Evolutionary conservation across 805 yeast genomes (phyloP).

Genomic region (Metschnikowia arizonensis): DNA sequence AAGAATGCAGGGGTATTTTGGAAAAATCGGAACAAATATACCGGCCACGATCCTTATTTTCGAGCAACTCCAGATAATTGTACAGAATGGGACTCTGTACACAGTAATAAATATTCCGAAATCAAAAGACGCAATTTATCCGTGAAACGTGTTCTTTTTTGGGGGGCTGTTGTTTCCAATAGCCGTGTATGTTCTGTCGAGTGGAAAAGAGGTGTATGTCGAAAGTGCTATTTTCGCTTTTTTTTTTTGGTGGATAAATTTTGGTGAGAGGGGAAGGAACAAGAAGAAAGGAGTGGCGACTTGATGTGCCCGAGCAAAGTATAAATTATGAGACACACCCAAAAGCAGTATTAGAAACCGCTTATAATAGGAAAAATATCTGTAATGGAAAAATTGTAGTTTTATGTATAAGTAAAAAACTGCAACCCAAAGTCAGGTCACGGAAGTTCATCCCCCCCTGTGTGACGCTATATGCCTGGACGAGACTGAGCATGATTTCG

Average conservation of each 20-base stretch:
- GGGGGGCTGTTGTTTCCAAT: not conserved
- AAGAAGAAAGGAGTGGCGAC: slow-evolving; percentile 4
- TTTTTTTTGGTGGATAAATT: slow-evolving; percentile 6
- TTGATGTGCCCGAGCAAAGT: not conserved
- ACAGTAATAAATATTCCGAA: not conserved
- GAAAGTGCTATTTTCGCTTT: slow-evolving; percentile 6
- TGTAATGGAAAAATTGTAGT: not conserved
- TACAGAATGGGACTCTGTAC: not conserved
- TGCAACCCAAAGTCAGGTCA: not conserved
- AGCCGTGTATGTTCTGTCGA: slow-evolving; percentile 2
- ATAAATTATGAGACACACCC: not conserved
- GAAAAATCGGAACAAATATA: not conserved
- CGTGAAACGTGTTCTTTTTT: not conserved
- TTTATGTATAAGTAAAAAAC: not conserved
- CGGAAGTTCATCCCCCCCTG: slow-evolving; percentile 1
- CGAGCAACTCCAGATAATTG: not conserved
- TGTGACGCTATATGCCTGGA: slow-evolving; percentile 1
- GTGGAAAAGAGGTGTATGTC: slow-evolving; percentile 5
- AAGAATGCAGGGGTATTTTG: not conserved
- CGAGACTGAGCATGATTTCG: not conserved
- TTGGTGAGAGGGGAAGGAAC: slow-evolving; percentile 5
- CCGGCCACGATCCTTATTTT: slow-evolving; percentile 2
- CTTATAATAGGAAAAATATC: not conserved
- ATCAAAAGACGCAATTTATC: not conserved
- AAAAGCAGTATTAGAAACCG: not conserved